Conservation (phyloP, 768 basidiomycete genomes). For the Leccinum subtestaceum region DNA sequence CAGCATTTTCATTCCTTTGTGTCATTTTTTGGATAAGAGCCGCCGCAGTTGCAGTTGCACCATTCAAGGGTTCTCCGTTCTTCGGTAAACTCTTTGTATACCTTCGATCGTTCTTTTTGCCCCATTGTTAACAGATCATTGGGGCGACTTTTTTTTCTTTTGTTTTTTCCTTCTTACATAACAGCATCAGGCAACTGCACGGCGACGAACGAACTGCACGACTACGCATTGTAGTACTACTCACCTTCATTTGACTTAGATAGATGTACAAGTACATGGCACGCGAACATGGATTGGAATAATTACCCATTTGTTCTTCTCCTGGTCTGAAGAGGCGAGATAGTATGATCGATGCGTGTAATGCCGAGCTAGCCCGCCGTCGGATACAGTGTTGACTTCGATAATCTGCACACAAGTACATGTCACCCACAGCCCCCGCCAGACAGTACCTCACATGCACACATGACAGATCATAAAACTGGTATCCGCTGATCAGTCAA, state of each 20-base stretch:
- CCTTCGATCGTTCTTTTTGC: constrained; percentile 14
- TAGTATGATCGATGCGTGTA: too few relatives aligned
- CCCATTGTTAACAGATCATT: neutral
- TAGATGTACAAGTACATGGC: constrained; percentile 6
- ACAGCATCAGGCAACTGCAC: neutral
- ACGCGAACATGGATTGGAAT: constrained; percentile 1
- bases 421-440: too few relatives aligned
- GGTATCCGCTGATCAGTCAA: too few relatives aligned
- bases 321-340: too few relatives aligned
- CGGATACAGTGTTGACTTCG: too few relatives aligned
- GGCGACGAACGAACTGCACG: constrained; percentile 8
- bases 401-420: too few relatives aligned
- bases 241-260: constrained; percentile 19
- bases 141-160: neutral
- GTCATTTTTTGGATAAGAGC: too few relatives aligned
- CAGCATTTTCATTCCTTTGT: too few relatives aligned
- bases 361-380: too few relatives aligned
- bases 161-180: neutral
- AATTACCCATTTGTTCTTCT: too few relatives aligned
- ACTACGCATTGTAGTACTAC: constrained; percentile 27
- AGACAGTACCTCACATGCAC: too few relatives aligned
- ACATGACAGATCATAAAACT: too few relatives aligned
- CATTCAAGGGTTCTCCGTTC: neutral
- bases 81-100: constrained; percentile 2
- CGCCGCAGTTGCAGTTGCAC: neutral